A percentile compares a stretch with the other conserved stretches of the same genome.
Conservation (phyloP, 2,329 filamentous ascomycete genomes). For the Trichoderma sp. region DNA sequence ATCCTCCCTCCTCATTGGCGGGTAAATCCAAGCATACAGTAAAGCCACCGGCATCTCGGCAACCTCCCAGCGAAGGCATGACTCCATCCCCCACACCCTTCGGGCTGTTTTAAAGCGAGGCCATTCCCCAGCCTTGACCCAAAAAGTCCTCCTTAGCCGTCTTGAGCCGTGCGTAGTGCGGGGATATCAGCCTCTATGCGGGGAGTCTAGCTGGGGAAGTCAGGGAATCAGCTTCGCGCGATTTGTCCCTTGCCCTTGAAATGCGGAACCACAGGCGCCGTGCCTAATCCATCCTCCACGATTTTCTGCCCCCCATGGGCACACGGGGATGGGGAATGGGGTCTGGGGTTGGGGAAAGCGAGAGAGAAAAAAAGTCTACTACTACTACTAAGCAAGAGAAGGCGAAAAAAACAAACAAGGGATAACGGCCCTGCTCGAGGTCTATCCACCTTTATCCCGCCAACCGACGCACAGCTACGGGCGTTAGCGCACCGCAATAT, state of each 20-base stretch:
- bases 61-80: background rate
- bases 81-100: background rate
- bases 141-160: background rate
- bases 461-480: background rate
- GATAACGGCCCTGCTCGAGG: background rate
- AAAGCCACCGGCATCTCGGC: conserved; percentile 13
- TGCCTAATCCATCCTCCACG: background rate
- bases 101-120: conserved; percentile 6
- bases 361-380: background rate
- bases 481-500: conserved; percentile 2
- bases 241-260: background rate
- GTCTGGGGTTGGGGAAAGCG: background rate
- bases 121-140: background rate
- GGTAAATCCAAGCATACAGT: background rate
- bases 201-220: background rate
- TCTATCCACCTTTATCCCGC: conserved; percentile 4
- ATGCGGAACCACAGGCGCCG: background rate
- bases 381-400: background rate
- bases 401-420: background rate
- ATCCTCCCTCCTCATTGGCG: conserved; percentile 5
- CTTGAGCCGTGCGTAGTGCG: background rate
- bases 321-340: background rate
- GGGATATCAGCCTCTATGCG: background rate
- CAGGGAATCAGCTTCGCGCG: background rate
- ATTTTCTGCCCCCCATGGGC: background rate